Evolutionary conservation across 2,329 filamentous ascomycete genomes (phyloP), one percentile per base, ranked within the genome.

Genomic region (Aurifilum marmelostoma): DNA sequence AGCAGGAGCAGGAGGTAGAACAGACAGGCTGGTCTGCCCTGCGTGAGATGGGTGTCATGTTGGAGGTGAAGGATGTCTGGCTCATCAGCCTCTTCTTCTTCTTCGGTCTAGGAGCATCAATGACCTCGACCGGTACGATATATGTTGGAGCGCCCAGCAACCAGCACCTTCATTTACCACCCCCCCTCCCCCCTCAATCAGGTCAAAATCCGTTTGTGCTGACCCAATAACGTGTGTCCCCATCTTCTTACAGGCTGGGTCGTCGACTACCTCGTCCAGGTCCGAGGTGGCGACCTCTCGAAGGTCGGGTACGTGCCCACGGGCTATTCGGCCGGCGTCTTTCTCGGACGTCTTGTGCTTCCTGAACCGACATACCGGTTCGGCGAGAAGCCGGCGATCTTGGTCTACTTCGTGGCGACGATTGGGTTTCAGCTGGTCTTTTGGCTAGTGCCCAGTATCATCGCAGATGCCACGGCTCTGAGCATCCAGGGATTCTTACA

Each of bases 291-390:
- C 0, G 79, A 85, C 1, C 77, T 91, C 0, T 80, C 84, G 0
- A 79, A 84, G 24, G 85, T 89, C 76, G 88, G 88, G 0, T 91
- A 90, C 65, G 84, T 91, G 0, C 85, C 88, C 0, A 85, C 88
- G 0, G 88, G 87, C 3, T 87, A 86, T 72, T 88, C 83, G 61
- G 88, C 86, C 2, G 88, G 88, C 0, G 80, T 81, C 0, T 80
- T 89, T 3, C 80, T 90, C 0, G 88, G 88, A 0, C 79, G 88
- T 6, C 71, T 89, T 0, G 66, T 89, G 0, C 80, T 90, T 0
- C 84, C 87, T 0, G 88, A 90, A 71, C 86, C 87, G 0, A 89
- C 85, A 0, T 83, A 88, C 74, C 80, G 87, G 0, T 83, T 84
- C 24, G 89, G 89, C 0, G 86, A 90, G 71, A 80, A 84, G 24